Evolutionary conservation across 164 flowering plant species (phyloP), one percentile per base, ranked within the genome.

Genomic region (Aristolochia contorta): DNA sequence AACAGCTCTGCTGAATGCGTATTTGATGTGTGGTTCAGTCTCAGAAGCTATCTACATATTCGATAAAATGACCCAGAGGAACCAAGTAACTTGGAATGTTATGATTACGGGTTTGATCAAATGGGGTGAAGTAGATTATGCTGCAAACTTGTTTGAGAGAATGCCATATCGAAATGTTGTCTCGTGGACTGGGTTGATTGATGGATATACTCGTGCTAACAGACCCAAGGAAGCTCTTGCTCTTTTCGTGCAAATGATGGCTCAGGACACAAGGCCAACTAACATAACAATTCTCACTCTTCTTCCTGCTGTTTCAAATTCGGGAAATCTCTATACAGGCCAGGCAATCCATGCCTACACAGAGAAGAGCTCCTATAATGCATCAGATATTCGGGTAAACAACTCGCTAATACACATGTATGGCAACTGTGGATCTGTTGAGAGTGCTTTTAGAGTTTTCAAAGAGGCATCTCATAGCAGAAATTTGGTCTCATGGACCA

Each of bases 361-460:
- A 14, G 60, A 62, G 48, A 68, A 59, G 61, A 51, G 14, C 23
- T 47, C 63, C 45, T 65, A 54, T 57, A 52, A 37, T 24, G 37
- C 30, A 13, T 57, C 47, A 13, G 72, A 72, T 53, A 52, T 68
- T 21, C 62, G 65, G 12, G 64, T 72, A 2, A 37, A 57, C 41
- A 68, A 64, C 49, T 23, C 75, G 2, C 63, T 72, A 16, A 68
- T 80, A 30, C 81, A 78, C 47, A 75, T 77, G 76, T 82, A 80
- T 46, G 72, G 72, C 3, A 78, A 78, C 60, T 74, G 82, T 55
- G 86, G 86, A 56, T 65, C 60, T 49, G 62, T 82, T 37, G 72
- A 69, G 24, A 27, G 18, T 51, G 70, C 62, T 1, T n/a, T 58
- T 14, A 18, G 19, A 24, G 16, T 69, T n/a, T 73, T 73, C 47